Percentiles rank a stretch among this genome's conserved stretches.
phyloP scores from a whole-genome alignment of 495 filamentous ascomycete species.

The Aspergillus mulundensis region DNA sequence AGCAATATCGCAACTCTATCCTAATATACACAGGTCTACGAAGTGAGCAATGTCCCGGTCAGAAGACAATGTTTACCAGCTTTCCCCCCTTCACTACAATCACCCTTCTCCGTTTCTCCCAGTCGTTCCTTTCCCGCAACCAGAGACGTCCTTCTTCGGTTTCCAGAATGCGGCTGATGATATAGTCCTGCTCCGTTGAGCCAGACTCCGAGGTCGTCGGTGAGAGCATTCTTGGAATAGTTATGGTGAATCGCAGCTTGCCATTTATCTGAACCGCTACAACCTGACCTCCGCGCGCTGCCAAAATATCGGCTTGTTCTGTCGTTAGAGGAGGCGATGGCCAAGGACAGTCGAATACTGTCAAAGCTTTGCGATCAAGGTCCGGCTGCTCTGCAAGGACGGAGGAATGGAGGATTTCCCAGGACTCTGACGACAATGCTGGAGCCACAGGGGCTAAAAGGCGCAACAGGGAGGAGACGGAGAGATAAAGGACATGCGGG shows the following conservation, averaged over 20 bases:
- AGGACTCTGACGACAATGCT: conserved; percentile 74
- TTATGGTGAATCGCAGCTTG: conserved; percentile 60
- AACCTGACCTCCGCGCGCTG: conserved; percentile 34
- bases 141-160: conserved; percentile 44
- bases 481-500: conserved; percentile 33
- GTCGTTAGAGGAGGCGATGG: conserved; percentile 42
- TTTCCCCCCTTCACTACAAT: conserved; percentile 47
- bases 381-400: conserved; percentile 12
- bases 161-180: conserved; percentile 49
- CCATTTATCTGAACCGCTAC: conserved; percentile 77
- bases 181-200: conserved; percentile 45
- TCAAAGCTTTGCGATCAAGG: neutral
- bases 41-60: conserved; percentile 7
- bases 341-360: conserved; percentile 51
- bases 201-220: conserved; percentile 17
- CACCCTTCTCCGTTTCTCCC: conserved; percentile 41
- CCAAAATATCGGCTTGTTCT: conserved; percentile 46
- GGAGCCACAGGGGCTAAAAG: conserved; percentile 76
- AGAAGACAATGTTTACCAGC: conserved; percentile 49
- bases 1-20: neutral
- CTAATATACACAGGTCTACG: conserved; percentile 16
- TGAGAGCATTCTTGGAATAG: conserved; percentile 44
- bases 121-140: conserved; percentile 45
- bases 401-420: conserved; percentile 54
- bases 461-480: conserved; percentile 52